A percentile compares a stretch with the other conserved stretches of the same genome.
phyloP scores from a whole-genome alignment of 257 asterid species.

The Solanum pennellii region DNA sequence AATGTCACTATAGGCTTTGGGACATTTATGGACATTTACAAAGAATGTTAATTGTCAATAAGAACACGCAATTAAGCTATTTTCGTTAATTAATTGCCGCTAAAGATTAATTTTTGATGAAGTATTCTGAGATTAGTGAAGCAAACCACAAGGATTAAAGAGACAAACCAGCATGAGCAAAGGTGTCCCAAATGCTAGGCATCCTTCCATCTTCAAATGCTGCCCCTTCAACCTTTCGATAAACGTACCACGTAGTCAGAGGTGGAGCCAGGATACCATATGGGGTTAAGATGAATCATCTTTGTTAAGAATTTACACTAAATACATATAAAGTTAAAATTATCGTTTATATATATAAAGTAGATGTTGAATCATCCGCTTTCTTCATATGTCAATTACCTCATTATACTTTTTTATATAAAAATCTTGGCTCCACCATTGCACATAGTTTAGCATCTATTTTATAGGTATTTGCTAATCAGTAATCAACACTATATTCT shows the following conservation, averaged over 20 bases:
- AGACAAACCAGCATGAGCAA: conserved; percentile 24
- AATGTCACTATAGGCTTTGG: no score
- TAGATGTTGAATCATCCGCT: no score
- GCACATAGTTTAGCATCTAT: neutral
- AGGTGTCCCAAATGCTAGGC: conserved; percentile 41
- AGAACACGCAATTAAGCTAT: no score
- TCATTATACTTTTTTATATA: no score
- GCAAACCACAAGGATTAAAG: neutral
- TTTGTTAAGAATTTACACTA: no score
- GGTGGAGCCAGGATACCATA: neutral
- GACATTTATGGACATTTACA: no score
- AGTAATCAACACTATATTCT: neutral
- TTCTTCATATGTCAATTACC: no score
- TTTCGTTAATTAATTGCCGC: no score
- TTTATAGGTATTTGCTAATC: neutral
- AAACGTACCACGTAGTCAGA: neutral
- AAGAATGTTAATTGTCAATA: no score
- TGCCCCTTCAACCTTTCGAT: conserved; percentile 29
- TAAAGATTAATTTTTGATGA: no score
- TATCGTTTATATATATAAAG: no score
- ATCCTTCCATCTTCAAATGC: conserved; percentile 36
- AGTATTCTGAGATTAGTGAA: neutral
- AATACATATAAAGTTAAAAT: neutral
- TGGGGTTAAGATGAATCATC: neutral
- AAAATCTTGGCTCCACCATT: neutral